A percentile compares a stretch with the other conserved stretches of the same genome.
Evolutionary conservation across 441 rosid genomes (phyloP).

Genomic region (Mallotus repandus): DNA sequence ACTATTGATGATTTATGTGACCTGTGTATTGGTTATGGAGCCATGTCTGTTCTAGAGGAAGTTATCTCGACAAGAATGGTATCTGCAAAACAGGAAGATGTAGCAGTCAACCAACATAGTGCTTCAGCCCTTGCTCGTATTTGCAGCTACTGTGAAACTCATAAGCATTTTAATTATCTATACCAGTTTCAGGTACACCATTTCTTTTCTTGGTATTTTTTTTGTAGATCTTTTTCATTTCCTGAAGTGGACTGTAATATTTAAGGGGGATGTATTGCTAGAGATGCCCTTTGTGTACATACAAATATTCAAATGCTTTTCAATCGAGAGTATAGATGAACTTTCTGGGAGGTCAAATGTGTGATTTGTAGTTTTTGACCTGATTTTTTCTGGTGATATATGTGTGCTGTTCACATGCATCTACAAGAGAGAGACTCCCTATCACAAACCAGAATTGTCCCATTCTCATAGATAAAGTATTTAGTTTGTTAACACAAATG

Average conservation of each 20-base stretch:
- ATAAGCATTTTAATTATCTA: conserved; percentile 89
- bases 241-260: neutral
- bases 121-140: conserved; percentile 75
- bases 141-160: conserved; percentile 83
- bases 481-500: neutral
- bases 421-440: neutral
- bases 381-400: neutral
- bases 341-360: conserved; percentile 5
- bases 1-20: conserved; percentile 90
- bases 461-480: neutral
- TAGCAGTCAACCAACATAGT: conserved; percentile 60
- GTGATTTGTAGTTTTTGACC: neutral
- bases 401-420: neutral
- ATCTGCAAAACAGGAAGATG: conserved; percentile 61
- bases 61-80: conserved; percentile 70
- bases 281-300: neutral
- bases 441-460: neutral
- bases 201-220: neutral
- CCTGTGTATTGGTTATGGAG: conserved; percentile 77
- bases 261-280: neutral
- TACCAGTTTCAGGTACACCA: conserved; percentile 77
- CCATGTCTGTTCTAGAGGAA: conserved; percentile 84
- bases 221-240: neutral
- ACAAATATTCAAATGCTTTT: conserved; percentile 11
- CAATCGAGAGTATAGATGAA: neutral